Conservation (phyloP, 1,139 yeast genomes). For the Nakaseomyces nivariensis region DNA sequence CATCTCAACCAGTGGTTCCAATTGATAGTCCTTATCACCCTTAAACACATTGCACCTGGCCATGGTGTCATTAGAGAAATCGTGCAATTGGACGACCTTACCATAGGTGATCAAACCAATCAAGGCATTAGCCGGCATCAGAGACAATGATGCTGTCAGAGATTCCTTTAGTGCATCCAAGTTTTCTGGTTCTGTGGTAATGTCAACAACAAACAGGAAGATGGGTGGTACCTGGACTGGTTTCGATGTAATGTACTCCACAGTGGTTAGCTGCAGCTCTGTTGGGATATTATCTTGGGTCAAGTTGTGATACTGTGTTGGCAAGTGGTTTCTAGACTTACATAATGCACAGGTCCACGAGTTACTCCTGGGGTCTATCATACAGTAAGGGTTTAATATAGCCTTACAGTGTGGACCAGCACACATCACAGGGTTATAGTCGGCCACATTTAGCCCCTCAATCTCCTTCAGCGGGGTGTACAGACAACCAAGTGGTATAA, state of each 20-base stretch:
- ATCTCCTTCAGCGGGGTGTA: constrained; percentile 85
- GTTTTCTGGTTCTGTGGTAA: constrained; percentile 92
- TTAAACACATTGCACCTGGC: constrained; percentile 81
- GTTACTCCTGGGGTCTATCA: constrained; percentile 69
- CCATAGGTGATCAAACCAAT: constrained; percentile 91
- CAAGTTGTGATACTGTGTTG: constrained; percentile 80
- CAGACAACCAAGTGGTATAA: constrained; percentile 88
- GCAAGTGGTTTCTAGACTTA: constrained; percentile 73
- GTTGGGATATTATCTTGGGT: constrained; percentile 77
- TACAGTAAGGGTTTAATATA: constrained; percentile 79
- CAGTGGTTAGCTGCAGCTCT: constrained; percentile 80
- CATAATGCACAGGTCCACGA: constrained; percentile 92
- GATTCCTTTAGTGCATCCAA: constrained; percentile 83
- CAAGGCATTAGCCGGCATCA: constrained; percentile 87
- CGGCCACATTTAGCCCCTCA: constrained; percentile 70
- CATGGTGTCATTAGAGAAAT: constrained; percentile 69
- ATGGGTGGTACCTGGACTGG: constrained; percentile 92
- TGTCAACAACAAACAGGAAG: constrained; percentile 80
- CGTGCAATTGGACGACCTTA: constrained; percentile 91
- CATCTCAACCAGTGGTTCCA: constrained; percentile 67
- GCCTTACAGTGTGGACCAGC: constrained; percentile 72
- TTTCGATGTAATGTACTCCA: constrained; percentile 81
- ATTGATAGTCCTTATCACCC: constrained; percentile 81
- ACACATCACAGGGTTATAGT: constrained; percentile 86
- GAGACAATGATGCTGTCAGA: constrained; percentile 65